Evolutionary conservation across 768 basidiomycete species (phyloP).

Genomic region (Panaeolus papilionaceus): DNA sequence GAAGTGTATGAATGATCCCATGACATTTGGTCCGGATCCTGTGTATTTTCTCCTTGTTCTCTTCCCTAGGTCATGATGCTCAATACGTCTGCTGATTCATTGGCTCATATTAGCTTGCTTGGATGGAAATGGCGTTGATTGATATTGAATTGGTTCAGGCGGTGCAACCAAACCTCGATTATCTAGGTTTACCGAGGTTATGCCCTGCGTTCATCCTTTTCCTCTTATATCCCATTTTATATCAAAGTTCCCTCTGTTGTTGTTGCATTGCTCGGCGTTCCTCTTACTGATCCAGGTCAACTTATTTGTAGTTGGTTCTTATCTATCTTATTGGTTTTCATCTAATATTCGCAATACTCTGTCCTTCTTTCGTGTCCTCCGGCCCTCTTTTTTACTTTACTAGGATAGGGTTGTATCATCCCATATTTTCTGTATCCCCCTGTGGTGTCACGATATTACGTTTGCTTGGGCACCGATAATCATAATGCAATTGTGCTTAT

Average conservation of each 20-base stretch:
- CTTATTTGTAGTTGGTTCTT: constrained; percentile 20
- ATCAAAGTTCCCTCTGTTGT: constrained; percentile 13
- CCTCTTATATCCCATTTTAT: constrained; percentile 7
- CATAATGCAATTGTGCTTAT: constrained; percentile 25
- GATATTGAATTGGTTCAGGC: constrained; percentile 15
- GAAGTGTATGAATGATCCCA: constrained; percentile 11
- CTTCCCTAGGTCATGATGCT: constrained; percentile 5
- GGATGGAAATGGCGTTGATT: constrained; percentile 9
- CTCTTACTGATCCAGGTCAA: constrained; percentile 5
- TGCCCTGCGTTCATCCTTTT: constrained; percentile 22
- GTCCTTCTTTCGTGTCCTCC: constrained; percentile 22
- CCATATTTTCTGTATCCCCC: constrained; percentile 26
- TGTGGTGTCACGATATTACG: constrained; percentile 26
- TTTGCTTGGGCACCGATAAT: constrained; percentile 31
- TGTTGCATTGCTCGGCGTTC: constrained; percentile 16
- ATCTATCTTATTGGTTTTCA: constrained; percentile 32
- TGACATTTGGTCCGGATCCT: constrained; percentile 11
- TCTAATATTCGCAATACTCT: constrained; percentile 27
- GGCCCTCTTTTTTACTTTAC: constrained; percentile 33
- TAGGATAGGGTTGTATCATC: constrained; percentile 26
- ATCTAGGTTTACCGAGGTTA: constrained; percentile 12
- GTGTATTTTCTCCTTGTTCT: constrained; percentile 1
- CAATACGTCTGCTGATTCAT: not conserved
- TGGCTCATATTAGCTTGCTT: constrained; percentile 7
- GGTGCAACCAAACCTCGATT: constrained; percentile 5